These are phyloP conservation scores for Pachysandra terminalis DNA, from an alignment of 164 flowering plant genomes.

Conservation along the genomic window DNA sequence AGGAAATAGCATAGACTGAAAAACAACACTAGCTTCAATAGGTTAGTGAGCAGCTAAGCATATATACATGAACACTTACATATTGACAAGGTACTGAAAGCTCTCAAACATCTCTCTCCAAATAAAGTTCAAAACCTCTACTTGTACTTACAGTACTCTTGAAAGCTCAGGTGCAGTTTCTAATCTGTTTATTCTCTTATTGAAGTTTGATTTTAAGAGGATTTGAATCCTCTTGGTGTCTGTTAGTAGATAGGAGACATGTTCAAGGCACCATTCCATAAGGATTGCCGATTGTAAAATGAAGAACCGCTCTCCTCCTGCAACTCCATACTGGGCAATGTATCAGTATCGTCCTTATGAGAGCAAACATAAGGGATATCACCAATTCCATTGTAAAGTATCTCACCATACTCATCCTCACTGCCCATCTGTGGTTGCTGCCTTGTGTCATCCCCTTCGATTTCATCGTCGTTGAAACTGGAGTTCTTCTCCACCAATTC, in stretches of 20 bases:
- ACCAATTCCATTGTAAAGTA: slow-evolving; percentile 16
- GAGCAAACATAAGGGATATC: slow-evolving; percentile 21
- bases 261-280: not conserved
- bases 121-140: too few relatives aligned
- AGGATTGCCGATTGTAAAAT: not conserved
- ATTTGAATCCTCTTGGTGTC: not conserved
- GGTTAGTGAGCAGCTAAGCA: too few relatives aligned
- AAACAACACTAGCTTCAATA: too few relatives aligned
- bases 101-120: too few relatives aligned
- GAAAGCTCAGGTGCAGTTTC: too few relatives aligned
- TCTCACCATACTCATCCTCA: slow-evolving; percentile 25
- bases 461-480: slow-evolving; percentile 23
- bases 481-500: slow-evolving; percentile 42
- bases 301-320: slow-evolving; percentile 16
- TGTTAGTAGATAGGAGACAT: not conserved
- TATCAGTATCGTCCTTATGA: slow-evolving; percentile 10
- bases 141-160: too few relatives aligned
- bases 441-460: slow-evolving; percentile 17
- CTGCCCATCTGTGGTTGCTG: slow-evolving; percentile 11
- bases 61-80: too few relatives aligned
- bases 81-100: too few relatives aligned
- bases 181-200: too few relatives aligned
- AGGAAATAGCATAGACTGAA: too few relatives aligned
- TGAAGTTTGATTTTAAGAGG: too few relatives aligned
- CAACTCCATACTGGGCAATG: slow-evolving; percentile 6